A percentile compares a stretch with the other conserved stretches of the same genome.
These are phyloP conservation scores for Pyrenochaeta sp. DNA, from an alignment of 2,329 filamentous ascomycete species.

Conservation along the genomic window DNA sequence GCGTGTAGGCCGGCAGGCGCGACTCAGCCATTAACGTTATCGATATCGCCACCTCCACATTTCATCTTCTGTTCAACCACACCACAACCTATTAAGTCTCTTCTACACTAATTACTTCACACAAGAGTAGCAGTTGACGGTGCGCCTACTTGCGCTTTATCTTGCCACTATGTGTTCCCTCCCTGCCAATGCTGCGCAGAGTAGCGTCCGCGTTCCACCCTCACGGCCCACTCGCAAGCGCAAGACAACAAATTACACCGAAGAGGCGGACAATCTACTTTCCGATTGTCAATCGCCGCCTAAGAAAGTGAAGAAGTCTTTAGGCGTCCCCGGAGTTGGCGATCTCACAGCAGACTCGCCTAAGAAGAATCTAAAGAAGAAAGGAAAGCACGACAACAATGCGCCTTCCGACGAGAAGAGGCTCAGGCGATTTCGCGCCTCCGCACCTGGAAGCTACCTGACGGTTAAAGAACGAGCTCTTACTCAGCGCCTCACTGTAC, in stretches of 20 bases:
- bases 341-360: slow-evolving; percentile 19
- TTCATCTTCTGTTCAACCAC: background rate
- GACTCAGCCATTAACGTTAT: background rate
- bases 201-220: background rate
- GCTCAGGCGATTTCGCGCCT: slow-evolving; percentile 39
- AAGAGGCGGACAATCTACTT: slow-evolving; percentile 13
- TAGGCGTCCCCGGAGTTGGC: slow-evolving; percentile 9
- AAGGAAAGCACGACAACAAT: slow-evolving; percentile 22
- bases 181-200: background rate
- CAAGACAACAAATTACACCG: slow-evolving; percentile 20
- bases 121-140: background rate
- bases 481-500: slow-evolving; percentile 65
- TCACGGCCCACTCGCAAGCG: slow-evolving; percentile 30
- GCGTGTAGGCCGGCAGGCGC: slow-evolving; percentile 2
- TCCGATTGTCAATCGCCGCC: slow-evolving; percentile 8
- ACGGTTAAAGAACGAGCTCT: slow-evolving; percentile 59
- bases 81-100: background rate
- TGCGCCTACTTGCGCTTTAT: background rate
- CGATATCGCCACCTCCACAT: slow-evolving; percentile 5
- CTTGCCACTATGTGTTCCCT: background rate
- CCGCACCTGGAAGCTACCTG: slow-evolving; percentile 57
- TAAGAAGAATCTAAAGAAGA: slow-evolving; percentile 26
- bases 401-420: slow-evolving; percentile 41
- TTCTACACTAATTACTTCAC: background rate
- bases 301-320: slow-evolving; percentile 12